Evolutionary conservation across 1,284 basidiomycete species (phyloP).

Genomic region (Ganoderma meredithae): DNA sequence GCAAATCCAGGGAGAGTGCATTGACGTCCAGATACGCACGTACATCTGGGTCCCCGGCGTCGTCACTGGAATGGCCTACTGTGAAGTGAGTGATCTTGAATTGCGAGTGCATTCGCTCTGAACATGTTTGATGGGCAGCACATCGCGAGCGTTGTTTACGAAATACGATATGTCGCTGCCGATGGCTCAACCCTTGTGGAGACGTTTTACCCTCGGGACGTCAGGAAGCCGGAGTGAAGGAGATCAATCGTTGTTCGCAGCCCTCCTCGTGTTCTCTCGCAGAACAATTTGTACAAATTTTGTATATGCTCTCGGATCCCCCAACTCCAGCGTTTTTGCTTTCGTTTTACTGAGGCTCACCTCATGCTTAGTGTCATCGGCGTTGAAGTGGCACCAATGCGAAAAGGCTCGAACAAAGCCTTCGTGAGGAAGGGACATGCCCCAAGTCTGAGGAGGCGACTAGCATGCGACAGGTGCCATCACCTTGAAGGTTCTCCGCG

Average conservation of each 20-base stretch:
- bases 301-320: not conserved
- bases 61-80: not conserved
- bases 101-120: not conserved
- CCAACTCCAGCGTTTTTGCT: not conserved
- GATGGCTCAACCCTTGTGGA: not conserved
- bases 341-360: not conserved
- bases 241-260: not conserved
- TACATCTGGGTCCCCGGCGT: not conserved
- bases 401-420: not conserved
- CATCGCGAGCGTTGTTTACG: slow-evolving; percentile 13
- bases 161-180: slow-evolving; percentile 17
- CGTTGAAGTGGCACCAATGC: too few species aligned
- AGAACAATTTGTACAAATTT: not conserved
- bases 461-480: too few species aligned
- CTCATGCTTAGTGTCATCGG: too few species aligned
- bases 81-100: not conserved
- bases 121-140: not conserved
- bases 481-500: too few species aligned
- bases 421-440: not conserved
- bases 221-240: not conserved
- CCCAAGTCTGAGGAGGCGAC: too few species aligned
- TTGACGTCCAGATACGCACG: not conserved
- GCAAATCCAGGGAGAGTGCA: not conserved
- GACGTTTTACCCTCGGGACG: not conserved
- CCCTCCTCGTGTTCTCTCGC: not conserved